Base-by-base conservation (phyloP, 768 basidiomycete species). In the Trametes cingulata region DNA sequence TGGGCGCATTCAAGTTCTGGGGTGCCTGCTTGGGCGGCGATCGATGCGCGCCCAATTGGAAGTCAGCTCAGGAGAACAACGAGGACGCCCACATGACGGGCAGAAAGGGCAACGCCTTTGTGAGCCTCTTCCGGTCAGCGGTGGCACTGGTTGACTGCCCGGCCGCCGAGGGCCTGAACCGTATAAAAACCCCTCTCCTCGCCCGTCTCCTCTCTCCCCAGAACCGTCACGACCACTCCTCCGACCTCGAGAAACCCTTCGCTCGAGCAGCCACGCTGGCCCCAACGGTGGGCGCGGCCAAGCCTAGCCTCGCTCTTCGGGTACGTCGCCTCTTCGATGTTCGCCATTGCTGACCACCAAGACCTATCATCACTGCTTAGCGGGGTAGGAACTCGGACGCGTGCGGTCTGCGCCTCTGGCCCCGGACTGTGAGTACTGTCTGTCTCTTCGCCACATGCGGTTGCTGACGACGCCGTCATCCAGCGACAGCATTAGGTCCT, bases 11-110 rank as follows among this genome's bases (percentile, higher is more conserved):
- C n/a, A 27, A 47, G 33, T 47, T 46, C 54, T 39, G 10, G 36
- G 22, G 45, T 56, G 35, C 45, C 43, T 48, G 24, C 47, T 49
- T 22, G 46, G 37, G 46, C 55, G 46, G 37, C 55, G 27, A 56
- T 56, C 55, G 55, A 56, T 56, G n/a, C 10, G 17, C 55, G 55
- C 55, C 55, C 55, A 56, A 48, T 56, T 49, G n/a, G 25, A 56
- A 48, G 25, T 56, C 55, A 56, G 55, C 55, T 46, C 14, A 56
- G 55, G 14, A 56, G 36, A 49, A 25, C 47, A 56, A 41, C 9
- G 27, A 33, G 20, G n/a, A 9, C 17, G 8, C 19, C 53, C 55
- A 33, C 55, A 56, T 48, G 46, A 48, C 47, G 27, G 9, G 6
- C 49, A 37, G 36, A 37, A 13, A 2, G 4, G 49, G 35, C 9